phyloP scores from a whole-genome alignment of 1,139 yeast species.

The Saccharomycopsis hybrid region DNA sequence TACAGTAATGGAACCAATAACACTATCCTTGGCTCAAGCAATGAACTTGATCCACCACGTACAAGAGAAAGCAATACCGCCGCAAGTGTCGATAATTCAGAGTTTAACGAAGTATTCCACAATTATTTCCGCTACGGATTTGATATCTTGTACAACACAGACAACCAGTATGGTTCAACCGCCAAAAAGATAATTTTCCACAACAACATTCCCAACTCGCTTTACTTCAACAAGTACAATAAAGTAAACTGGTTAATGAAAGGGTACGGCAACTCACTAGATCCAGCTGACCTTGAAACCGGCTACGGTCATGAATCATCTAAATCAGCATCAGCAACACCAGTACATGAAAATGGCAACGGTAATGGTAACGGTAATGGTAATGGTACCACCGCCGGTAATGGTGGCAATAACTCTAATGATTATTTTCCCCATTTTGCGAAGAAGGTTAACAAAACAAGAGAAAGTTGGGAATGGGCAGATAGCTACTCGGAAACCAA shows the following conservation, averaged over 20 bases:
- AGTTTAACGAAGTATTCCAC: constrained; percentile 34
- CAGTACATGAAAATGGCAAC: not conserved
- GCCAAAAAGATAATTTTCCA: constrained; percentile 36
- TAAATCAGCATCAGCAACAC: not conserved
- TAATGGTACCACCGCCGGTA: not conserved
- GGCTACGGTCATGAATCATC: not conserved
- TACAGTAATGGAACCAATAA: constrained; percentile 27
- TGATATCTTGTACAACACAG: constrained; percentile 38
- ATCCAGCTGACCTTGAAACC: not conserved
- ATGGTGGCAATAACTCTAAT: not conserved
- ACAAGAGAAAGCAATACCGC: not conserved
- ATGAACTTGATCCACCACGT: constrained; percentile 12
- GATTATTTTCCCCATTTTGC: constrained; percentile 5
- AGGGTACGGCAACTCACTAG: constrained; percentile 8
- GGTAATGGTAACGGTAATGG: not conserved
- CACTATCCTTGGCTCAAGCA: not conserved
- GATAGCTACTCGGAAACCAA: not conserved
- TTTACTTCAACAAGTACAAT: constrained; percentile 40
- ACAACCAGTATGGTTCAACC: constrained; percentile 24
- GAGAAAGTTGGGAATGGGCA: constrained; percentile 10
- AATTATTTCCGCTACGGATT: constrained; percentile 40
- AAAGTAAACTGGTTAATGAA: constrained; percentile 37
- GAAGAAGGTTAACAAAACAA: not conserved
- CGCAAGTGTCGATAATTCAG: constrained; percentile 5
- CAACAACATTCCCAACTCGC: constrained; percentile 38